Evolutionary conservation across 1,139 yeast genomes (phyloP), one percentile per base, ranked within the genome.

Genomic region (Lodderomyces beijingensis): DNA sequence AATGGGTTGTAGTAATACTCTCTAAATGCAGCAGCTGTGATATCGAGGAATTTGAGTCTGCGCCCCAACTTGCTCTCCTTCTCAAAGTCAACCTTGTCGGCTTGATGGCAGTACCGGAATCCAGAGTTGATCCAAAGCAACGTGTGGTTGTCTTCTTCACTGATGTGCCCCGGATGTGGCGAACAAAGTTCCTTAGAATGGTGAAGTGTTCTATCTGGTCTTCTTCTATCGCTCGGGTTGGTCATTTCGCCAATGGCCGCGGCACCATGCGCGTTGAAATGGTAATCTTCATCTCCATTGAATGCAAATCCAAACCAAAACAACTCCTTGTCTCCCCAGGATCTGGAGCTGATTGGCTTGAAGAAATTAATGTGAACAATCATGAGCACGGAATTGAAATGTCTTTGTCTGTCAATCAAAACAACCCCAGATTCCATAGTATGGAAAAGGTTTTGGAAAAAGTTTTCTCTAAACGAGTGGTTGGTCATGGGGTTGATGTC

Each of bases 121-220:
- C 66, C 66, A 1, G 65, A 60, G 34, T 60, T 60, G 31, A 60
- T 51, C 66, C 66, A 60, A 11, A 51, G 43, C 12, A 60, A 39
- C 1, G 60, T 34, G 34, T 49, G 45, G n/a, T 48, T 53, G 38
- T 57, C 63, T 36, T 55, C 59, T 14, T 57, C 59, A 38, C 46
- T 49, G 28, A 57, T 39, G 42, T 68, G 74, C 4, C 67, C 74
- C 1, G 75, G 74, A 42, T 67, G 74, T 10, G 67, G 59, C 4
- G 70, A 57, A 38, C 74, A 67, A 5, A 67, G 26, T 42, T 69
- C 75, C 34, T 36, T 41, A 5, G 60, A 44, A 11, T 40, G 31
- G 31, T 44, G 46, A 1, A 45, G 35, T 8, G 45, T 36, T 2
- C 59, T 59, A 21, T 53, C 46, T 5, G 36, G 24, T 27, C 42